Evolutionary conservation across 345 rosid species (phyloP), one percentile per base, ranked within the genome.

Genomic region (Eucalyptus fibrosa): DNA sequence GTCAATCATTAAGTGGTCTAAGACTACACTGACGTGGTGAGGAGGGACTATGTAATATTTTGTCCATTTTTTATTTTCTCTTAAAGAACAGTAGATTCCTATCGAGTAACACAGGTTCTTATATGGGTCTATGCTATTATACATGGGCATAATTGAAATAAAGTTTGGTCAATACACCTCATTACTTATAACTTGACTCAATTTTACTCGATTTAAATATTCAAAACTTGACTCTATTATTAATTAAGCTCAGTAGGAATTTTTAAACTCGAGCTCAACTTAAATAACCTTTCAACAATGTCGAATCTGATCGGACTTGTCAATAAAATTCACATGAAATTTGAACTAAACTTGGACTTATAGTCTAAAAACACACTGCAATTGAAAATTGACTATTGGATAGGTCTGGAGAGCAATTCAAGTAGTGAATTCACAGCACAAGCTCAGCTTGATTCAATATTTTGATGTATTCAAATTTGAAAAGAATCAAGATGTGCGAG

Each of bases 271-370:
- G 9, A 30, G 9, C 34, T 62, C 5, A 8, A 14, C 18, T 30
- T 62, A 62, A 62, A 1, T 65, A 65, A 65, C 21, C 15, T n/a
- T 65, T n/a, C 40, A n/a, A 65, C 40, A 15, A n/a, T 2, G 21
- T 67, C 3, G 0, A 67, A 4, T 16, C 3, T n/a, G 1, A 67
- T 3, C 0, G 1, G 3, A 16, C 21, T 67, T 15, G 12, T n/a
- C 21, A 32, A 67, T 16, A 32, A 67, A 1, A 16, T n/a, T 67
- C 8, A 11, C 10, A n/a, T 67, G 80, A 67, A 67, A 30, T 12
- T 3, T 3, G 17, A 62, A 62, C 17, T 62, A 62, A 62, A 62
- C 69, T 62, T 18, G 9, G 9, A 62, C 18, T 28, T 8, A 34
- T 34, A 34, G 0, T 67, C 5, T 1, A 67, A 65, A 67, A 8